Evolutionary conservation across 495 filamentous ascomycete genomes (phyloP), one percentile per base, ranked within the genome.

Genomic region (Trichoderma parareesei): DNA sequence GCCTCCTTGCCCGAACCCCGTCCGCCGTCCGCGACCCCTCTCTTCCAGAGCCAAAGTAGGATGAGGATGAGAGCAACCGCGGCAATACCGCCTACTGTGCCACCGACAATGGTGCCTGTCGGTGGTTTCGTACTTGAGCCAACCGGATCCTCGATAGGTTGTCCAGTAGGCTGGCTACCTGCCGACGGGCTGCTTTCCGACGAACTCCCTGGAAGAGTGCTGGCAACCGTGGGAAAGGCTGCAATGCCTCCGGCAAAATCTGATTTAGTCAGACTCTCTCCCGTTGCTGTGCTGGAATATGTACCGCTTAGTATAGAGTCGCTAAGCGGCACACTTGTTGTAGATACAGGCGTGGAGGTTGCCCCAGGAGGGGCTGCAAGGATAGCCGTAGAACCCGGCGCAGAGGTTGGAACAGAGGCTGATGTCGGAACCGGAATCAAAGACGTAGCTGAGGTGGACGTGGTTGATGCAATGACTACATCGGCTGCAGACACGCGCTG

Each of bases 1-100:
- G 1, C 27, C 18, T 9, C 53, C 18, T 57, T 57, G 53, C 3
- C 16, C 4, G 33, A 33, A 20, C 13, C 33, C 27, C 18, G 20
- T 33, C 27, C 16, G 20, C 27, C 20, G 5, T 14, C 18, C 10
- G 53, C 20, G 10, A 37, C 8, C 8, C 14, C 37, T 37, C 27
- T 57, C 13, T 10, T 38, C 20, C 20, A 33, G 10, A 57, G 27
- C 78, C 77, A 85, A 38, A 83, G 64, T 2, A 82, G 38, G 57
- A 83, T n/a, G 14, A 57, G 27, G 4, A 57, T 33, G 37, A 57
- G 5, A 1, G 53, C 53, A 27, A 27, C 53, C 4, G 33, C 33
- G 11, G 82, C 70, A 5, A 77, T 76, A 13, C 81, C 82, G n/a
- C 82, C 68, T 27, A 84, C 80, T 6, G 71, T 69, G 18, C 69